phyloP scores from a whole-genome alignment of 176 grass and related monocot species.

The Elymus sibiricus region DNA sequence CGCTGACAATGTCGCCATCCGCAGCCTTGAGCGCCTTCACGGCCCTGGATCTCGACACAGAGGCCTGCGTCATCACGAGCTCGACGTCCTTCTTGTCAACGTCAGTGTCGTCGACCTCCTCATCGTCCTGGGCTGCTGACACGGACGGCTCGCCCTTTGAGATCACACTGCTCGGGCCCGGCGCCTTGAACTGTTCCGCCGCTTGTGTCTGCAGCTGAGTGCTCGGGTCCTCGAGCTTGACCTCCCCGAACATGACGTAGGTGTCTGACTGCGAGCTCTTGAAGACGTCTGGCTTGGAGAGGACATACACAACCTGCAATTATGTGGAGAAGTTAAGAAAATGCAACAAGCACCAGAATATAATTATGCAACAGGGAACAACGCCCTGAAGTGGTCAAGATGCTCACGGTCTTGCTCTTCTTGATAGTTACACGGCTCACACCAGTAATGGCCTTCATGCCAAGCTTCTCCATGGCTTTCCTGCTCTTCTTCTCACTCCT shows the following conservation, averaged over 20 bases:
- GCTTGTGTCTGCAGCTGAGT: conserved; percentile 21
- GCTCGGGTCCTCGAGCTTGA: conserved; percentile 13
- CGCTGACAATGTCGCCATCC: not conserved
- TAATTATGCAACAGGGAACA: not conserved
- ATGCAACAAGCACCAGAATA: not conserved
- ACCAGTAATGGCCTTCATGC: conserved; percentile 29
- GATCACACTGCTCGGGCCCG: not conserved
- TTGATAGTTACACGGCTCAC: conserved; percentile 39
- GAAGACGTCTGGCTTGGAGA: conserved; percentile 28
- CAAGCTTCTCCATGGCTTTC: conserved; percentile 36
- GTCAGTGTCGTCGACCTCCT: conserved; percentile 11
- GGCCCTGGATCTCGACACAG: not conserved
- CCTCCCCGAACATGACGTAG: not conserved
- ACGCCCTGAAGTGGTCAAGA: not conserved
- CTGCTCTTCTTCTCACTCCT: conserved; percentile 40
- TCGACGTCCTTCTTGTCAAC: conserved; percentile 22
- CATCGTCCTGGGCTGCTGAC: not conserved
- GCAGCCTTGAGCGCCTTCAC: conserved; percentile 18
- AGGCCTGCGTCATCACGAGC: conserved; percentile 10
- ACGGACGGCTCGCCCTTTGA: conserved; percentile 11
- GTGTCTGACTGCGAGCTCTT: conserved; percentile 21
- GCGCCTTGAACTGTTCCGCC: not conserved
- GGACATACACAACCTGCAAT: conserved; percentile 16
- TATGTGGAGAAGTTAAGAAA: not conserved
- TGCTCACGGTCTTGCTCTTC: conserved; percentile 38